Base-by-base conservation (phyloP, 140 eudicot genomes). In the Ambrosia hybrid region DNA sequence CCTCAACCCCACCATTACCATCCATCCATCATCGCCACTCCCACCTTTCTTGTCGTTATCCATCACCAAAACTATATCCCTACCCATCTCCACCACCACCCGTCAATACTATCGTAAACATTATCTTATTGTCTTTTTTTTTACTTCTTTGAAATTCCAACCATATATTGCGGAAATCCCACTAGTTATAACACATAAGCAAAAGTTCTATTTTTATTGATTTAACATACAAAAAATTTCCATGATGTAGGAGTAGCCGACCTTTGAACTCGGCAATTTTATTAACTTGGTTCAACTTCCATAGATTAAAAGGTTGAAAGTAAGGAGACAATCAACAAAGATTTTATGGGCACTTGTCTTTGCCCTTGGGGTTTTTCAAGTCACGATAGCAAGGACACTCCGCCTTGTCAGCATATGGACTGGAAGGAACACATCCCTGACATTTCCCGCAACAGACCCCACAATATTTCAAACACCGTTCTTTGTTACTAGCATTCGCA, bases 361-460 rank as follows among this genome's bases (percentile, higher is more conserved):
- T 71, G 71, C 95, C 95, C 79, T 87, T 87, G 39, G 85, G 73
- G 78, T 82, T 87, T 7, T 73, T 49, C 83, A 77, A 68, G 70
- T 82, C 85, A 59, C 82, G 73, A 76, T 87, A 87, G 57, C 95
- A 87, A 52, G 95, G 86, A 58, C 95, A 87, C 64, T 85, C 88
- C 3, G 85, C 75, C 59, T 84, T 87, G 80, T 85, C 78, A 3
- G 90, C 95, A 3, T 71, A 65, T 0, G 95, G 84, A n/a, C 83
- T 86, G 0, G 95, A 85, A 43, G 95, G 95, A 57, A 87, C 90
- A 65, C 95, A 87, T 6, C 75, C 75, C 51, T 16, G 2, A 17
- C 81, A 77, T 69, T 77, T 77, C 51, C 26, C 76, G 51, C 81
- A 77, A 13, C 81, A 77, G 4, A 77, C 70, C 66, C 81, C 81